phyloP scores from a whole-genome alignment of 441 rosid species.

The Pelargonium australe region DNA sequence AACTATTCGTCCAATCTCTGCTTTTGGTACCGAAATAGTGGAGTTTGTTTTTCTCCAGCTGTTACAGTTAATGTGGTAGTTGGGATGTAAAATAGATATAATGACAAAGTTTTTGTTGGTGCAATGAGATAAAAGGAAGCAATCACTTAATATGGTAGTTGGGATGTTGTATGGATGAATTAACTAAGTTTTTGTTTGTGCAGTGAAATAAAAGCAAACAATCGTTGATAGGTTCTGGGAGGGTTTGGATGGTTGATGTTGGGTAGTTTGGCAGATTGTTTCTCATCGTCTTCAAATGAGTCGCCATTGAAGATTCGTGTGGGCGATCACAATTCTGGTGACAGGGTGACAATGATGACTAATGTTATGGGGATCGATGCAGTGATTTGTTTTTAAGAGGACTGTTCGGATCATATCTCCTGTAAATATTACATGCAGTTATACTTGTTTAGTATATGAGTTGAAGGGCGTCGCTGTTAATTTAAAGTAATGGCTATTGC shows the following conservation, averaged over 20 bases:
- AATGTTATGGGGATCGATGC: neutral
- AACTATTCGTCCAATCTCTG: neutral
- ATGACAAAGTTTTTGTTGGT: neutral
- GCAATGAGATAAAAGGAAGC: neutral
- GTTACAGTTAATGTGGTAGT: neutral
- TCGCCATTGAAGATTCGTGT: neutral
- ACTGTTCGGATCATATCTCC: constrained; percentile 6
- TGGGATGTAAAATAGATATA: neutral
- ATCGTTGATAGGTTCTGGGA: no score
- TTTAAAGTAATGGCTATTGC: constrained; percentile 63
- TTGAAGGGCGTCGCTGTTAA: neutral
- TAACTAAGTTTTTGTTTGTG: neutral
- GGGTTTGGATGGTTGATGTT: neutral
- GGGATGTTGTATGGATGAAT: neutral
- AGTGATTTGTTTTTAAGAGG: constrained; percentile 1
- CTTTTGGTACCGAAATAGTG: neutral
- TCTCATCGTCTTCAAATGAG: neutral
- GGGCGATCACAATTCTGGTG: neutral
- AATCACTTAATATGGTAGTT: neutral
- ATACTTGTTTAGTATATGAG: constrained; percentile 10
- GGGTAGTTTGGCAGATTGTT: neutral
- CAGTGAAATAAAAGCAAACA: neutral
- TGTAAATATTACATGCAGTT: constrained; percentile 31
- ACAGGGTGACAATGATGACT: neutral
- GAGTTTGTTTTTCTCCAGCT: constrained; percentile 2